Conservation (phyloP, 2,329 filamentous ascomycete species). For the Lithohypha guttulata region DNA sequence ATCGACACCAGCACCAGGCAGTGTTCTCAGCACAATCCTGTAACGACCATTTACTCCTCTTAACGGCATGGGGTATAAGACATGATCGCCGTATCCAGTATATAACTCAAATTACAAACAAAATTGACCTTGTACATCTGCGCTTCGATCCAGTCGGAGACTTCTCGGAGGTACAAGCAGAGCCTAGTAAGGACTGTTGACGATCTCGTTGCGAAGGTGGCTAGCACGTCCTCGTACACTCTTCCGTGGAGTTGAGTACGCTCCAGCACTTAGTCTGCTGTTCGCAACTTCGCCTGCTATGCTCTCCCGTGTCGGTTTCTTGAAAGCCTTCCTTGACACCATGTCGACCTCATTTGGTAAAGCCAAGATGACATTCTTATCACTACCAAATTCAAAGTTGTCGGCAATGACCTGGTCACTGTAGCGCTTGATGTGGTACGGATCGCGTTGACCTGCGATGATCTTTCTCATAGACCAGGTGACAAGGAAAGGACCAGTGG, state of each 20-base stretch:
- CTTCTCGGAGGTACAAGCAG: too few relatives aligned
- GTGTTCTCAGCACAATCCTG: too few relatives aligned
- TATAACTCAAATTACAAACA: too few relatives aligned
- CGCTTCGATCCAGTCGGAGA: too few relatives aligned
- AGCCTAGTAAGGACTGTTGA: constrained; percentile 55
- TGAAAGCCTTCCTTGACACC: constrained; percentile 76
- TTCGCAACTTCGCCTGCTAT: constrained; percentile 55
- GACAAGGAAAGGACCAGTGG: constrained; percentile 90
- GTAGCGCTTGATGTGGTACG: constrained; percentile 95
- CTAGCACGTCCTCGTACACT: constrained; percentile 42
- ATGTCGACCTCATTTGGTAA: constrained; percentile 97
- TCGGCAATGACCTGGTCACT: constrained; percentile 92
- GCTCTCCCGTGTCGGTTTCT: constrained; percentile 83
- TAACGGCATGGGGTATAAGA: too few relatives aligned
- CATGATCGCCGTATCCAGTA: too few relatives aligned
- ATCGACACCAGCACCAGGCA: too few relatives aligned
- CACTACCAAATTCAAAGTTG: constrained; percentile 93
- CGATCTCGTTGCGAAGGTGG: constrained; percentile 63
- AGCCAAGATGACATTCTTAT: constrained; percentile 97
- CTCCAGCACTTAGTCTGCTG: constrained; percentile 29
- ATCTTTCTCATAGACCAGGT: constrained; percentile 95
- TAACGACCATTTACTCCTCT: too few relatives aligned
- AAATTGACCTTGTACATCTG: too few relatives aligned
- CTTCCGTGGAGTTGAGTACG: constrained; percentile 32
- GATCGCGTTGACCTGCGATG: constrained; percentile 65